Percentiles rank a stretch among this genome's conserved stretches.
Evolutionary conservation across 306 rosid species (phyloP).

Genomic region (Quercus variabilis): DNA sequence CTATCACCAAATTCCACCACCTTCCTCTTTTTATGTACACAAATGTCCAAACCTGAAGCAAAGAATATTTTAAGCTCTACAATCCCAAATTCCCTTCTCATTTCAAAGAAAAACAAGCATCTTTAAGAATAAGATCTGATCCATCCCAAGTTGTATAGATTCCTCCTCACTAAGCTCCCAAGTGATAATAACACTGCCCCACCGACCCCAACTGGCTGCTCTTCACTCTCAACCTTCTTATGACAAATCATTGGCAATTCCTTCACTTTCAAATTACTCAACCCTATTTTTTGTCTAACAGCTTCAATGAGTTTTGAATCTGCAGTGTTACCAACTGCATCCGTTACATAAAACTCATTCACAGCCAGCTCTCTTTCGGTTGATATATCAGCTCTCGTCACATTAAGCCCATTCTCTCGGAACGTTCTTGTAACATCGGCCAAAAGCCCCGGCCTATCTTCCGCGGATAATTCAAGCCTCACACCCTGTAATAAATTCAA

Average conservation of each 20-base stretch:
- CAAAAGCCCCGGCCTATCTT: constrained; percentile 64
- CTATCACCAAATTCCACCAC: constrained; percentile 44
- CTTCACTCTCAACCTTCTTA: constrained; percentile 47
- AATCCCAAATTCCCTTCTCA: constrained; percentile 13
- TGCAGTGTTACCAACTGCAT: constrained; percentile 58
- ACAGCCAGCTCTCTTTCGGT: constrained; percentile 45
- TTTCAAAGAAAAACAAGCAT: neutral
- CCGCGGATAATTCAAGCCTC: constrained; percentile 60
- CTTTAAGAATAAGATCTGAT: constrained; percentile 71
- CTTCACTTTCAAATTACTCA: constrained; percentile 63
- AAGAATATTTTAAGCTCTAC: constrained; percentile 52
- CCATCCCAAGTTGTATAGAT: constrained; percentile 77
- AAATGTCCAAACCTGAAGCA: constrained; percentile 54
- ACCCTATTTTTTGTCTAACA: constrained; percentile 69
- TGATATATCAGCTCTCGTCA: constrained; percentile 84
- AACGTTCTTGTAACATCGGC: constrained; percentile 89
- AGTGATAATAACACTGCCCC: constrained; percentile 83
- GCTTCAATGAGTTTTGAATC: constrained; percentile 60
- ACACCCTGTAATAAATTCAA: constrained; percentile 56
- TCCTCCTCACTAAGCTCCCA: constrained; percentile 86
- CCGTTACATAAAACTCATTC: constrained; percentile 79
- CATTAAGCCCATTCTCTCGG: constrained; percentile 82
- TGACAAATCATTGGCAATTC: constrained; percentile 56
- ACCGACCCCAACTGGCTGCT: constrained; percentile 64
- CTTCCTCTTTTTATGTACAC: constrained; percentile 53